A percentile compares a stretch with the other conserved stretches of the same genome.
Conservation (phyloP, 2,329 filamentous ascomycete species). For the Hypocrella siamensis region DNA sequence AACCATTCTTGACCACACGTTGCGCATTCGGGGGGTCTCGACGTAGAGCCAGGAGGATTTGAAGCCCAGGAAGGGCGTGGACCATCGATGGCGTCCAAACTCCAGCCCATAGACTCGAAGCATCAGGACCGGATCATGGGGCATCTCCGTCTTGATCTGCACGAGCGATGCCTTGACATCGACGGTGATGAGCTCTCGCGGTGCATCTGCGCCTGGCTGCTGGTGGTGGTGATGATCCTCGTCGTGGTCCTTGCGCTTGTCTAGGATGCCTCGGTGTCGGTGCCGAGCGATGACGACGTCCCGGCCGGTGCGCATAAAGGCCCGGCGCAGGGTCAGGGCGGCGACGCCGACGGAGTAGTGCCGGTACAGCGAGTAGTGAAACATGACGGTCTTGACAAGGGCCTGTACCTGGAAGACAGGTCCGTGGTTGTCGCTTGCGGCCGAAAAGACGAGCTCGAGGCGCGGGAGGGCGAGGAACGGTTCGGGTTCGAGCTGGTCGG, state of each 20-base stretch:
- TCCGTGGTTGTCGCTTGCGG: slow-evolving; percentile 72
- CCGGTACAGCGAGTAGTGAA: slow-evolving; percentile 86
- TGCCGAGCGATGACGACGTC: slow-evolving; percentile 19
- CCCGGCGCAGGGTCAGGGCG: slow-evolving; percentile 54
- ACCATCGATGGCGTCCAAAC: slow-evolving; percentile 73
- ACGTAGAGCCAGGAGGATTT: slow-evolving; percentile 75
- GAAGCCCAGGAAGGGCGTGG: slow-evolving; percentile 63
- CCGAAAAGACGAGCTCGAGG: slow-evolving; percentile 76
- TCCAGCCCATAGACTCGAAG: slow-evolving; percentile 74
- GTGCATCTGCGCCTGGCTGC: slow-evolving; percentile 15
- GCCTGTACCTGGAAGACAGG: slow-evolving; percentile 80
- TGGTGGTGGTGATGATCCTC: too few relatives aligned
- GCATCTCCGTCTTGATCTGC: slow-evolving; percentile 80
- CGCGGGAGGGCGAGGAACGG: slow-evolving; percentile 75
- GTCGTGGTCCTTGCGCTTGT: slow-evolving; percentile 10
- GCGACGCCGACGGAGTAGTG: slow-evolving; percentile 85
- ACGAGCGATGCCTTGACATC: slow-evolving; percentile 71
- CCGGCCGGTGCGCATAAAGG: slow-evolving; percentile 41
- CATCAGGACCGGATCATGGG: slow-evolving; percentile 81
- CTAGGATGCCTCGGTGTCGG: slow-evolving; percentile 15
- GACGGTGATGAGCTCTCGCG: slow-evolving; percentile 57
- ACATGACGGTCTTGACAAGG: slow-evolving; percentile 58
- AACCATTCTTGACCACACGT: slow-evolving; percentile 73
- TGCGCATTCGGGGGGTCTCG: slow-evolving; percentile 66
- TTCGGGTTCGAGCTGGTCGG: slow-evolving; percentile 70